Percentiles rank a stretch among this genome's conserved stretches.
Conservation (phyloP, 2,329 filamentous ascomycete species). For the Venturia effusa region DNA sequence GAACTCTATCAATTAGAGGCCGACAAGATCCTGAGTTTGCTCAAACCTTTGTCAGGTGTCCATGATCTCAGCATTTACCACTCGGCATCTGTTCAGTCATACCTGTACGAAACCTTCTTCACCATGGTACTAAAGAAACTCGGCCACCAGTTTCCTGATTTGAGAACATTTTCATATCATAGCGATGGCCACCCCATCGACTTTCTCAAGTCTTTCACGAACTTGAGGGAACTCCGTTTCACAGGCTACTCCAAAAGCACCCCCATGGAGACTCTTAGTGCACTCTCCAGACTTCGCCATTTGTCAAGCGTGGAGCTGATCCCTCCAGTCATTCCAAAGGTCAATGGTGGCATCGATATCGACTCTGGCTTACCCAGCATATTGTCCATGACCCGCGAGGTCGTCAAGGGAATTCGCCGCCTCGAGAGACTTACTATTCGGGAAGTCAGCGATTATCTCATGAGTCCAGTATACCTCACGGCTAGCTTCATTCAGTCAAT, state of each 20-base stretch:
- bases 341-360: constrained; percentile 4
- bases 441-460: constrained; percentile 3
- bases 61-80: neutral
- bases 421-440: neutral
- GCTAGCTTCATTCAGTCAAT: constrained; percentile 7
- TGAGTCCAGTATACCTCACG: neutral
- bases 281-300: constrained; percentile 6
- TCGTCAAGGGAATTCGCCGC: neutral
- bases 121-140: neutral
- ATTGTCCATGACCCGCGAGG: constrained; percentile 3
- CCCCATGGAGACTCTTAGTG: constrained; percentile 9
- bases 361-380: constrained; percentile 3
- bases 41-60: constrained; percentile 1
- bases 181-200: constrained; percentile 4
- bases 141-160: neutral
- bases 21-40: neutral
- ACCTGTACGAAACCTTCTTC: constrained; percentile 5
- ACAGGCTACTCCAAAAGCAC: constrained; percentile 9
- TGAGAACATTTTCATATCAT: constrained; percentile 1
- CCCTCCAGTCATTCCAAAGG: neutral
- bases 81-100: constrained; percentile 1
- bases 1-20: constrained; percentile 9
- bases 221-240: constrained; percentile 6
- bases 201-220: constrained; percentile 6
- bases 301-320: constrained; percentile 1